Percentiles rank a stretch among this genome's conserved stretches.
Conservation (phyloP, 169 alveolate species). For the Cryptosporidium xiaoi region DNA sequence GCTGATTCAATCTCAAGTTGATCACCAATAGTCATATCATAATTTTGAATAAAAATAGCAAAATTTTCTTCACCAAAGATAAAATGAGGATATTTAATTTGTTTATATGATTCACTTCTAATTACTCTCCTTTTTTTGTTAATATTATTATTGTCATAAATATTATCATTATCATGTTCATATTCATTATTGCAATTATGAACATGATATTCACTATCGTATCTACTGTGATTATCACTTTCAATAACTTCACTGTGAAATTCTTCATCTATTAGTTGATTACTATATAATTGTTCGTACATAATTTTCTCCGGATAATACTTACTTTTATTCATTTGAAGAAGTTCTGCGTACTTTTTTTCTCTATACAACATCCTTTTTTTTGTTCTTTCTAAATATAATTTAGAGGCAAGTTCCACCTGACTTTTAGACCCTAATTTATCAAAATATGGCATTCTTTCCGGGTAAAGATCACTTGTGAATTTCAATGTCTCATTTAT, state of each 20-base stretch:
- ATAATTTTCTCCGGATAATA: neutral
- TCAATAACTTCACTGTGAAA: slow-evolving; percentile 26
- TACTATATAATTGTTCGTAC: slow-evolving; percentile 9
- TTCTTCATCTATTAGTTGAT: slow-evolving; percentile 3
- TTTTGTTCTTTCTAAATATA: slow-evolving; percentile 23
- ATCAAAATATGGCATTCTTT: slow-evolving; percentile 17
- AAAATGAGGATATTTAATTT: too few species aligned
- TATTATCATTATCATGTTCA: too few species aligned
- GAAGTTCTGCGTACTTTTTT: neutral
- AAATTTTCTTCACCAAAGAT: too few species aligned
- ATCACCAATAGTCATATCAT: too few species aligned
- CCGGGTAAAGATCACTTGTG: slow-evolving; percentile 5
- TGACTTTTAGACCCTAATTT: neutral
- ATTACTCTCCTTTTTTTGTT: too few species aligned
- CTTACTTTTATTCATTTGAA: neutral
- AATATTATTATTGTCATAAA: too few species aligned
- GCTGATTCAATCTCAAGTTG: too few species aligned
- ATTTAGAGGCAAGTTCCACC: neutral
- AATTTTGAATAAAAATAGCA: too few species aligned
- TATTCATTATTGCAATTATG: neutral
- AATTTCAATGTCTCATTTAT: neutral
- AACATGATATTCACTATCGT: slow-evolving; percentile 35
- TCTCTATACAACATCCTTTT: slow-evolving; percentile 4
- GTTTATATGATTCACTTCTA: too few species aligned
- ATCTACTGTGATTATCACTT: slow-evolving; percentile 4